Percentiles rank a stretch among this genome's conserved stretches.
Conservation (phyloP, 163 green algal species). For the Chlamydomonas reinhardtii region DNA sequence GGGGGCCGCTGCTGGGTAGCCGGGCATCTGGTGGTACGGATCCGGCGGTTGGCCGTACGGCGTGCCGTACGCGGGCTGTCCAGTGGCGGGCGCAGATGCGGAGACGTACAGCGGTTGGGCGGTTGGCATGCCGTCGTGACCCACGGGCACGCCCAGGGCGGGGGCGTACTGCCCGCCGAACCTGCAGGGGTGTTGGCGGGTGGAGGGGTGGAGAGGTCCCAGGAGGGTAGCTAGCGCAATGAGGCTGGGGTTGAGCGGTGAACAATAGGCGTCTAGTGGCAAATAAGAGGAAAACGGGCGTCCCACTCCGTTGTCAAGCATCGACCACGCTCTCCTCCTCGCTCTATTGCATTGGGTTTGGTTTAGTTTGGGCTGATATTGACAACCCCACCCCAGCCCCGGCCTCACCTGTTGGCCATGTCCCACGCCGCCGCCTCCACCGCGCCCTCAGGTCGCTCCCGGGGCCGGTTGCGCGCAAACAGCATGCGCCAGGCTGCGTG, state of each 20-base stretch:
- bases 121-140: constrained; percentile 7
- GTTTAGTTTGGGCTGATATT: too few species aligned
- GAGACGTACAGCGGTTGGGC: constrained; percentile 6
- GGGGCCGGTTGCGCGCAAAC: constrained; percentile 2
- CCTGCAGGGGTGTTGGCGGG: not conserved
- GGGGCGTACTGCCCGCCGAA: constrained; percentile 33
- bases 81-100: too few species aligned
- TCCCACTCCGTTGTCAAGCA: too few species aligned
- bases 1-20: not conserved
- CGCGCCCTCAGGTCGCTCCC: not conserved
- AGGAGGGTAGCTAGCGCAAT: not conserved
- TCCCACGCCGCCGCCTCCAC: constrained; percentile 37
- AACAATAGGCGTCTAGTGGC: too few species aligned
- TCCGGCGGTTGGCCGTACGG: not conserved
- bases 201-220: not conserved
- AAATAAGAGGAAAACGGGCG: too few species aligned
- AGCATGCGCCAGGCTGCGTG: constrained; percentile 38
- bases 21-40: not conserved
- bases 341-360: too few species aligned
- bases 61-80: constrained; percentile 11
- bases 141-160: constrained; percentile 26
- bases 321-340: too few species aligned
- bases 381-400: not conserved
- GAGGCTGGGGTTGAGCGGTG: too few species aligned
- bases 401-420: constrained; percentile 29